Base-by-base conservation (phyloP, 257 asterid species). In the Mitragyna speciosa region DNA sequence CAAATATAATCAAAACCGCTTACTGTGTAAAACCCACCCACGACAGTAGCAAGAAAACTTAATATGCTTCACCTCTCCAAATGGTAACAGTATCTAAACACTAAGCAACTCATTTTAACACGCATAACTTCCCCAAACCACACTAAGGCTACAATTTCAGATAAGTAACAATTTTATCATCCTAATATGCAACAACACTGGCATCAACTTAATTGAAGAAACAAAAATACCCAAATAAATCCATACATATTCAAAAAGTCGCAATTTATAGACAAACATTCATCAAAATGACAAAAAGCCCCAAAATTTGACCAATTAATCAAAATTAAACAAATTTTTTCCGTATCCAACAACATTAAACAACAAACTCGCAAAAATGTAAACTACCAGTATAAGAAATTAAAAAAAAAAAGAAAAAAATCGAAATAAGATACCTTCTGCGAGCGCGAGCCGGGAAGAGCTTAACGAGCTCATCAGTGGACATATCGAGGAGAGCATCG, bases 401-500 rank as follows among this genome's bases (percentile, higher is more conserved):
- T n/a, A 0, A 26, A 61, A 45, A 0, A 9, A 26, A 31, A 39
- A 19, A 15, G 43, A 17, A 7, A 47, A 41, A 58, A 6, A 6
- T 10, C 19, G 3, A 2, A 5, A 1, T 36, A 36, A 12, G 0
- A 16, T 48, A 91, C 97, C 97, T 90, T 86, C 97, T 89, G 65
- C 97, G 88, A 70, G 91, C 88, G 31, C 97, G 97, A 26, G 98
- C 90, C 76, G 70, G 69, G 83, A 92, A 89, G 33, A 91, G 94
- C 91, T 90, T 94, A 30, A 92, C 97, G 64, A 92, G 97, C n/a
- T 92, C 96, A 43, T 94, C 98, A 0, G 92, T 91, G 51, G 94
- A 85, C 95, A 94, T 90, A 56, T 94, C 98, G 70, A 94, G 96
- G 45, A 94, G 94, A 4, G 97, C 87, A 83, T 92, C 97, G 81